phyloP scores from a whole-genome alignment of 495 filamentous ascomycete genomes.

The Penicillium lagena region DNA sequence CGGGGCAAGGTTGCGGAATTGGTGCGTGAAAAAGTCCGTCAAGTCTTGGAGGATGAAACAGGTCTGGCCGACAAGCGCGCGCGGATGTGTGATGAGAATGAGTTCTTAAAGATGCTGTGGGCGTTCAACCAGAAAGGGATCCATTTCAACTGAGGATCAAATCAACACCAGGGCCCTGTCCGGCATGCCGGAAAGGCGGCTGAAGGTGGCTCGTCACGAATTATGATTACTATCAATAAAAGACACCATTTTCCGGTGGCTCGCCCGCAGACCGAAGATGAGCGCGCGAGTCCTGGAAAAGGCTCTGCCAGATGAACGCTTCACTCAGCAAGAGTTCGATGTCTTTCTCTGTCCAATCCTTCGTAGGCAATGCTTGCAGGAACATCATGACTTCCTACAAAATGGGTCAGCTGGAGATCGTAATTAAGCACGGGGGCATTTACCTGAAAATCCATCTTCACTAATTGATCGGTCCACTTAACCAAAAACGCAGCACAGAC shows the following conservation, averaged over 20 bases:
- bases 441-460: constrained; percentile 92
- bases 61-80: constrained; percentile 73
- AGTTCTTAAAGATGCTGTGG: constrained; percentile 72
- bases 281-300: constrained; percentile 82
- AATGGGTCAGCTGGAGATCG: no score
- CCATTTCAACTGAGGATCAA: constrained; percentile 66
- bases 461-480: constrained; percentile 91
- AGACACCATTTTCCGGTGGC: constrained; percentile 34
- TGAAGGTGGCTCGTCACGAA: constrained; percentile 19
- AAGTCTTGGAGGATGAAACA: constrained; percentile 71
- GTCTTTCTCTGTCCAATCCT: constrained; percentile 94
- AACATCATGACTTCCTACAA: constrained; percentile 97
- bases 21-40: constrained; percentile 75
- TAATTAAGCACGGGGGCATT: background rate
- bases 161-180: constrained; percentile 3
- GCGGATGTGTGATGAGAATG: constrained; percentile 81
- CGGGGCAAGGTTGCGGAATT: constrained; percentile 71
- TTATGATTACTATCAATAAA: constrained; percentile 36
- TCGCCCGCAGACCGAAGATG: constrained; percentile 58
- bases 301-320: constrained; percentile 91
- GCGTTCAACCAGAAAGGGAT: constrained; percentile 87
- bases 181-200: constrained; percentile 4
- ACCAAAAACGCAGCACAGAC: constrained; percentile 98
- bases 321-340: constrained; percentile 93
- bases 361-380: constrained; percentile 89